These are phyloP conservation scores for Hydrangea macrophylla DNA, from an alignment of 148 eudicot species.

Conservation along the genomic window DNA sequence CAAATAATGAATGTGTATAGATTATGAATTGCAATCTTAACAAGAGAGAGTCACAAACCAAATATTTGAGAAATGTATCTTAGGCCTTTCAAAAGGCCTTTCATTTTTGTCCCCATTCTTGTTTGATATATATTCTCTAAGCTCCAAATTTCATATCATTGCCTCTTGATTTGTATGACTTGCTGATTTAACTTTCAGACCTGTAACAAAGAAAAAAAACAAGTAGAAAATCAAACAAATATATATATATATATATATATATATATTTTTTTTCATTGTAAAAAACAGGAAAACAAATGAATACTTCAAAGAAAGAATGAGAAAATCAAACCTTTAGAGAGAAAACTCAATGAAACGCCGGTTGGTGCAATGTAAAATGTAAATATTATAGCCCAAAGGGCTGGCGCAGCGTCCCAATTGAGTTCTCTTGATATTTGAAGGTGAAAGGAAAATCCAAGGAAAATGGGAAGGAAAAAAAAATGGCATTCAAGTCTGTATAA, in stretches of 20 bases:
- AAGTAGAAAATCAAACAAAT: not conserved
- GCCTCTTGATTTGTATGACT: conserved; percentile 13
- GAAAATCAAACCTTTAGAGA: conserved; percentile 12
- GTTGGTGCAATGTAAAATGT: not conserved
- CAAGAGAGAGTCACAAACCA: conserved; percentile 33
- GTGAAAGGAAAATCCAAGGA: conserved; percentile 5
- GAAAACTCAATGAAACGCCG: conserved; percentile 7
- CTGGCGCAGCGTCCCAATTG: not conserved
- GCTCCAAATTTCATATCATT: conserved; percentile 11
- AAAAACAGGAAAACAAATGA: not conserved
- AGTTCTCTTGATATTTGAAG: conserved; percentile 17
- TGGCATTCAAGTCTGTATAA: not conserved
- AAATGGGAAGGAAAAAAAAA: not conserved
- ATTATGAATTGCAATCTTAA: too few species aligned
- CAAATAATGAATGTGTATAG: too few species aligned
- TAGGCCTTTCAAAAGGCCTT: conserved; percentile 63
- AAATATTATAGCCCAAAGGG: not conserved
- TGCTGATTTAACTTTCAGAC: conserved; percentile 16
- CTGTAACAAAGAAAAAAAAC: conserved; percentile 2
- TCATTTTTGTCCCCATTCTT: conserved; percentile 49
- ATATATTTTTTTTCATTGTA: not conserved
- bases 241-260: too few species aligned
- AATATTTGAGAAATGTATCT: conserved; percentile 58
- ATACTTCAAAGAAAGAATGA: not conserved
- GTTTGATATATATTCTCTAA: not conserved